Base-by-base conservation (phyloP, 2,329 filamentous ascomycete genomes). In the Penicillium expansum region DNA sequence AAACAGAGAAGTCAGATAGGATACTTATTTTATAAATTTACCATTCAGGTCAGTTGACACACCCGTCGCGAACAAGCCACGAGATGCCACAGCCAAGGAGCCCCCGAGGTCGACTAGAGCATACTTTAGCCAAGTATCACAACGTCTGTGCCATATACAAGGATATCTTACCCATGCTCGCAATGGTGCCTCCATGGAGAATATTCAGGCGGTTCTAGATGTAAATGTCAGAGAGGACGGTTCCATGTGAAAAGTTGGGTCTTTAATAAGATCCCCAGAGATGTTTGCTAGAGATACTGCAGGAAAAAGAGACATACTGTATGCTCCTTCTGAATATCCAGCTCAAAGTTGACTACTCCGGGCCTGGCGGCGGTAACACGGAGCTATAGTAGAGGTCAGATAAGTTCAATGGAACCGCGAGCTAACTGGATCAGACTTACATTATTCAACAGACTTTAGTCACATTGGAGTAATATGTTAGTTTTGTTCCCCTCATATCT, bases 141-240 rank as follows among this genome's bases (percentile, higher is more conserved):
- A 9, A 35, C 2, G n/a, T n/a, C 24, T 18, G n/a, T 24, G 16
- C 30, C 4, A 45, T 22, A 22, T 18, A n/a, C 8, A 20, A 29
- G n/a, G 22, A 24, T 30, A 29, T 57, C 70, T 51, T 72, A 78
- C 78, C 77, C 79, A 82, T 81, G 68, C 83, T 85, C 5, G 86
- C 86, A 59, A 89, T 85, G 1, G 86, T 87, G 16, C 85, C 86
- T 56, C 86, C 86, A 73, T 89, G 86, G 33, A 88, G 80, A 61
- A 86, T 88, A 35, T 82, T 82, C 20, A 89, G 75, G 16, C 86
- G 81, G 64, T 88, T 88, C 83, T 86, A 59, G 14, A 35, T 22
- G 27, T 18, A 20, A 27, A 29, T 13, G 32, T 56, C 10, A 61
- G 62, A 45, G 11, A 38, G 3, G 10, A 16, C 8, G 14, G 14